phyloP scores from a whole-genome alignment of 257 asterid genomes.

The Solanum paucissectum region DNA sequence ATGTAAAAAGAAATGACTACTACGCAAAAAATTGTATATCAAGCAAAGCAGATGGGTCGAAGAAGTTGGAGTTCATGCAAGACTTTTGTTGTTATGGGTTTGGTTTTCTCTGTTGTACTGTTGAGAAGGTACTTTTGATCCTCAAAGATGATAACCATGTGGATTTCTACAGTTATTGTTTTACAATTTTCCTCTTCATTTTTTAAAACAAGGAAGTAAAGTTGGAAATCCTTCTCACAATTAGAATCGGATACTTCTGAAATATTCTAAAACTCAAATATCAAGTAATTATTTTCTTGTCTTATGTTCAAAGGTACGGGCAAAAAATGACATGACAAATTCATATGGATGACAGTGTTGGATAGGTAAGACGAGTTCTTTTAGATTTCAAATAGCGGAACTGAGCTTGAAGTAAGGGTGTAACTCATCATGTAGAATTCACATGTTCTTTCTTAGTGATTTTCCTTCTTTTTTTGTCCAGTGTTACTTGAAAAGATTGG shows the following conservation, averaged over 20 bases:
- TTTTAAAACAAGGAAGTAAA: background rate
- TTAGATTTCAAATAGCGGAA: background rate
- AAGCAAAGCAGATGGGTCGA: slow-evolving; percentile 90
- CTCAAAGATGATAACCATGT: background rate
- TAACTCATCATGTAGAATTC: background rate
- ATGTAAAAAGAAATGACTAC: slow-evolving; percentile 82
- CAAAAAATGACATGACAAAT: slow-evolving; percentile 78
- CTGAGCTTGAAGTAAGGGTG: background rate
- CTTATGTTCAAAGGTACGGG: slow-evolving; percentile 56
- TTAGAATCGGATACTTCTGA: background rate
- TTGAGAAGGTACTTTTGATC: slow-evolving; percentile 52
- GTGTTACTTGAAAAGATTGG: background rate
- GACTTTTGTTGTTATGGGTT: slow-evolving; percentile 89
- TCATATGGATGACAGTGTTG: background rate
- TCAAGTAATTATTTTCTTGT: background rate
- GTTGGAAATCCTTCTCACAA: background rate
- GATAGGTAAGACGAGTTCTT: background rate
- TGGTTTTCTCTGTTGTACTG: slow-evolving; percentile 61
- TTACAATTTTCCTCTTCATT: background rate
- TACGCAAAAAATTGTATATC: slow-evolving; percentile 57
- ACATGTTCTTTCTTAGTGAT: background rate
- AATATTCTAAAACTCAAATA: background rate
- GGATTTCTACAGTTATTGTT: background rate
- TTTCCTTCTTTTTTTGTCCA: background rate
- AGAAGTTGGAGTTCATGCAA: slow-evolving; percentile 97